phyloP scores from a whole-genome alignment of 1,284 basidiomycete genomes.

The Ustilago esculenta region DNA sequence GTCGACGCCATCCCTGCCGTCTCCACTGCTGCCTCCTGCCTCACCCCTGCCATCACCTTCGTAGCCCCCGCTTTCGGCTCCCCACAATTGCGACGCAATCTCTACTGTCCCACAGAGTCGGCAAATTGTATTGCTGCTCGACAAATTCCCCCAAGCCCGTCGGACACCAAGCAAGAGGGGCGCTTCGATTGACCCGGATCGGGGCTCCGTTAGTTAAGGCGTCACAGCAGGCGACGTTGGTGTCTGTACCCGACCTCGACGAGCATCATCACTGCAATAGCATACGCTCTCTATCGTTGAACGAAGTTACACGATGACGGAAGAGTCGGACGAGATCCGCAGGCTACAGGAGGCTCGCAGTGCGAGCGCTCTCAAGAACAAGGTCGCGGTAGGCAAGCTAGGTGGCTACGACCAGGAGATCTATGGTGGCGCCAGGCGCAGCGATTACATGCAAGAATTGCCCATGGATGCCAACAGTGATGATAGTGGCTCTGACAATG shows the following conservation, averaged over 20 bases:
- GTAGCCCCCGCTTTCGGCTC: too few relatives aligned
- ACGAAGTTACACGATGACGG: conserved; percentile 27
- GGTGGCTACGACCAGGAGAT: conserved; percentile 54
- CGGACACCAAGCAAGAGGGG: too few relatives aligned
- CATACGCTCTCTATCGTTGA: background rate
- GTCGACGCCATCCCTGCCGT: background rate
- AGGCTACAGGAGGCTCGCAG: conserved; percentile 49
- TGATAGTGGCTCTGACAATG: conserved; percentile 46
- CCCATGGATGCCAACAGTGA: conserved; percentile 33
- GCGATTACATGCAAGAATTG: conserved; percentile 56
- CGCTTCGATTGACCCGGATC: too few relatives aligned
- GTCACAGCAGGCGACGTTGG: too few relatives aligned
- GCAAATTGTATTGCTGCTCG: too few relatives aligned
- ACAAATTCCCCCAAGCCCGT: too few relatives aligned
- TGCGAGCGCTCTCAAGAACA: conserved; percentile 32
- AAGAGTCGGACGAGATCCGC: conserved; percentile 50
- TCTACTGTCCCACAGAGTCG: too few relatives aligned
- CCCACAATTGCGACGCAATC: too few relatives aligned
- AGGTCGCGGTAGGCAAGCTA: conserved; percentile 43
- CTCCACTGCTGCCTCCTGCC: background rate
- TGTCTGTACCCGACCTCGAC: too few relatives aligned
- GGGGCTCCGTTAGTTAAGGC: too few relatives aligned
- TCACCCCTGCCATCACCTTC: background rate
- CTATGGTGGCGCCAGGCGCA: conserved; percentile 44
- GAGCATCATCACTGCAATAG: background rate